These are phyloP conservation scores for Camelina neglecta DNA, from an alignment of 345 rosid genomes.

Conservation along the genomic window DNA sequence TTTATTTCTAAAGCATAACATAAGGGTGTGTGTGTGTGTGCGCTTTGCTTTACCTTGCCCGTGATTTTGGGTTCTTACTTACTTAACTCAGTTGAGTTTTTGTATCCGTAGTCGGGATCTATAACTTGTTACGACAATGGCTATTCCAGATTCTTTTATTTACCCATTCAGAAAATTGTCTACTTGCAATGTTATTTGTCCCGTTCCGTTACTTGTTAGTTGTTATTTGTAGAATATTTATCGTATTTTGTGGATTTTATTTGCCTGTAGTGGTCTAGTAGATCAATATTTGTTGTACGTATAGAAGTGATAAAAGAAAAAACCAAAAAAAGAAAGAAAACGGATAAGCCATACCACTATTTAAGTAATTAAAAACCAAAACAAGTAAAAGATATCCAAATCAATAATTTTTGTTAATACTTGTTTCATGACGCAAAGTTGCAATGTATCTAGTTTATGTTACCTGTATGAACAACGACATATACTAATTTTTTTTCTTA, in stretches of 20 bases:
- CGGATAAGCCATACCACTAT: no score
- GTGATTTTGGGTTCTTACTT: slow-evolving; percentile 30
- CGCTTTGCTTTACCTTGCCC: slow-evolving; percentile 14
- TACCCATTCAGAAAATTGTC: not conserved
- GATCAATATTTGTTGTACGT: no score
- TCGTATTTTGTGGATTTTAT: not conserved
- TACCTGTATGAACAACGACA: not conserved
- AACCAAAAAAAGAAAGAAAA: no score
- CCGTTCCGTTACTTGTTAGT: not conserved
- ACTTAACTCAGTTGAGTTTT: not conserved
- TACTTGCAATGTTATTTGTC: slow-evolving; percentile 2
- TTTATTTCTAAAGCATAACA: not conserved
- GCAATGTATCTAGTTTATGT: not conserved
- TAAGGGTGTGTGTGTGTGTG: not conserved
- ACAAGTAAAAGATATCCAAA: not conserved
- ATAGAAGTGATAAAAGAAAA: no score
- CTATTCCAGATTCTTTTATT: not conserved
- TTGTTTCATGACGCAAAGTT: not conserved
- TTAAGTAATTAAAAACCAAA: no score
- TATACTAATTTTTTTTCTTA: not conserved
- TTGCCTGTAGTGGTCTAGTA: not conserved
- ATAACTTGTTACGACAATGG: not conserved
- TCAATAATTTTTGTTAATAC: not conserved
- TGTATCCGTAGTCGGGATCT: not conserved
- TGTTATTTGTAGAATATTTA: not conserved